phyloP scores from a whole-genome alignment of 129 eudicot species.

The Flaveria trinervia region DNA sequence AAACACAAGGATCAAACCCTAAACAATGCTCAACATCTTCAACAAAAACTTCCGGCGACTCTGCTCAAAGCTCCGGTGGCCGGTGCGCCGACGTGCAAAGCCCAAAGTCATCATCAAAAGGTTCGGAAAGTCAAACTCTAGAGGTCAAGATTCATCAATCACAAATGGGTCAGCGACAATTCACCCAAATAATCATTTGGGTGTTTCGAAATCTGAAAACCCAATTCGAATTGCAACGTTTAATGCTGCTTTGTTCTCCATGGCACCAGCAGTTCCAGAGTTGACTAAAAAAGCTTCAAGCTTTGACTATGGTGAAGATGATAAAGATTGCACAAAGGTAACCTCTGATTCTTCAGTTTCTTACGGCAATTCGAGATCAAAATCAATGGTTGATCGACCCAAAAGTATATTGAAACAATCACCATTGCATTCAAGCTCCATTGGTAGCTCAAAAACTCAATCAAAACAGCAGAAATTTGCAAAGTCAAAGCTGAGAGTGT shows the following conservation, averaged over 20 bases:
- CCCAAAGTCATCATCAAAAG: conserved; percentile 64
- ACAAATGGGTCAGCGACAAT: conserved; percentile 52
- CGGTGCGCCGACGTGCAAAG: conserved; percentile 52
- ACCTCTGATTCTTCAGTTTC: not conserved
- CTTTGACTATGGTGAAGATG: conserved; percentile 33
- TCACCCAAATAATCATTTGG: conserved; percentile 56
- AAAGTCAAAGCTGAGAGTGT: conserved; percentile 80
- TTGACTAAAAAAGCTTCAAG: conserved; percentile 29
- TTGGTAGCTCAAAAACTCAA: conserved; percentile 31
- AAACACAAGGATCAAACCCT: conserved; percentile 14
- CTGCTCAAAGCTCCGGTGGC: conserved; percentile 57
- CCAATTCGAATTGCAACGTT: conserved; percentile 73
- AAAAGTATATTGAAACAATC: conserved; percentile 82
- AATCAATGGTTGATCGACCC: conserved; percentile 64
- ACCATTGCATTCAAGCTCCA: conserved; percentile 65
- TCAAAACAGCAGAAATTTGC: conserved; percentile 59
- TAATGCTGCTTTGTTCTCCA: conserved; percentile 94
- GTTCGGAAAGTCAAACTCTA: conserved; percentile 53
- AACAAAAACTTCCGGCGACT: conserved; percentile 61
- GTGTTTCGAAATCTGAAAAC: conserved; percentile 30
- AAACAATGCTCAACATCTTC: conserved; percentile 55
- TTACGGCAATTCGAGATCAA: conserved; percentile 32
- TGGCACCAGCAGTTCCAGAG: conserved; percentile 79
- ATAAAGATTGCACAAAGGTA: conserved; percentile 24
- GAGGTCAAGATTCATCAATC: conserved; percentile 41